phyloP scores from a whole-genome alignment of 352 stramenopile species.

The Ochromonadaceae sp. region DNA sequence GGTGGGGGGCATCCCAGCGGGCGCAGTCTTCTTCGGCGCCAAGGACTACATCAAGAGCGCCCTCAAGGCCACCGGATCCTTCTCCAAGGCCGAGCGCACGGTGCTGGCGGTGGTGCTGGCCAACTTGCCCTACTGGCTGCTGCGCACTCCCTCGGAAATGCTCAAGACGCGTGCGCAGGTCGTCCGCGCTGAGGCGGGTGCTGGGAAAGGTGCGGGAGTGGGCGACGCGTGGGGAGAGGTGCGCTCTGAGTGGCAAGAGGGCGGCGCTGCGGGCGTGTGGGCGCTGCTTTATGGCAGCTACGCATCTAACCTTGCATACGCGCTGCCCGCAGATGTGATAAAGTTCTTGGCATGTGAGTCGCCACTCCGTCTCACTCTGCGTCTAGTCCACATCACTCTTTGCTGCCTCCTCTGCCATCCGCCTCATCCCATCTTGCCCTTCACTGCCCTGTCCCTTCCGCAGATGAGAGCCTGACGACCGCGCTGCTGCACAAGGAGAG shows the following conservation, averaged over 20 bases:
- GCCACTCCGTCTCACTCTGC: too few species aligned
- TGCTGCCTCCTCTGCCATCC: too few species aligned
- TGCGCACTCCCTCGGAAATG: background rate
- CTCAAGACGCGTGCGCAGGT: background rate
- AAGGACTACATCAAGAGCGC: background rate
- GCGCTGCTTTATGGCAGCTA: background rate
- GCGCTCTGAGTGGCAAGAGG: too few species aligned
- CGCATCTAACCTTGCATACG: background rate
- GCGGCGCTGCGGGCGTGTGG: background rate
- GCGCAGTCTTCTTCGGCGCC: background rate
- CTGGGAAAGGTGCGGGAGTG: too few species aligned
- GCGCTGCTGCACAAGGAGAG: too few species aligned
- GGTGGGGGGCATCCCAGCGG: background rate
- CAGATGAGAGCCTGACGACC: too few species aligned
- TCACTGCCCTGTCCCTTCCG: background rate
- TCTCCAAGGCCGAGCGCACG: background rate
- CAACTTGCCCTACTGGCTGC: background rate
- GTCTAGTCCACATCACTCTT: too few species aligned
- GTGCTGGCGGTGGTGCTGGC: background rate
- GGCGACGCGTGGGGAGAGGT: too few species aligned
- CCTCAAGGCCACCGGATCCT: background rate
- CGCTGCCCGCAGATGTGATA: background rate
- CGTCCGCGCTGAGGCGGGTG: too few species aligned
- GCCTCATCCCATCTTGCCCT: background rate
- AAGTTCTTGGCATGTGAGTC: conserved; percentile 3